Conservation (phyloP, 192 early-diverging fungal species). For the Gryganskiella cystojenkinii region DNA sequence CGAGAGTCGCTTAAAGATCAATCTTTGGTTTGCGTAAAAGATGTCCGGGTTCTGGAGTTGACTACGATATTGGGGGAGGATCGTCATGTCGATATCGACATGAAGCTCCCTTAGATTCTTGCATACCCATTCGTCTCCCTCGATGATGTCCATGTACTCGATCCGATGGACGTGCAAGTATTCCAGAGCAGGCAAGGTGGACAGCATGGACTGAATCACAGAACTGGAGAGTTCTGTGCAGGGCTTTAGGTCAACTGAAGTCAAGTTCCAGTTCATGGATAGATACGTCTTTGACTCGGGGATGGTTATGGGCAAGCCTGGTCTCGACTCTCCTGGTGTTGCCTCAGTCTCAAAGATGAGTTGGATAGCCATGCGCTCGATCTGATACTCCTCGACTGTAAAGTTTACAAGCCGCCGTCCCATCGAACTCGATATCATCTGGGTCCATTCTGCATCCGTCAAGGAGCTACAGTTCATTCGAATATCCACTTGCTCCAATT, state of each 20-base stretch:
- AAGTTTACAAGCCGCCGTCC: not conserved
- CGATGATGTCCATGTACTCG: conserved; percentile 6
- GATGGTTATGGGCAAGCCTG: too few species aligned
- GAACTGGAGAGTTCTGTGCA: not conserved
- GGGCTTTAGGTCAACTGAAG: not conserved
- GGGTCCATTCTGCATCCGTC: too few species aligned
- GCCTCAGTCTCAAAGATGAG: too few species aligned
- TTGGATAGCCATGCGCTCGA: too few species aligned
- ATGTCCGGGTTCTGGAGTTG: not conserved
- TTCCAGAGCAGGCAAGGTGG: conserved; percentile 1
- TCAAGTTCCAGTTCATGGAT: not conserved
- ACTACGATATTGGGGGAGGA: not conserved
- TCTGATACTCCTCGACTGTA: too few species aligned
- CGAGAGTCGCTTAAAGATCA: conserved; percentile 7
- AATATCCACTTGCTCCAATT: not conserved
- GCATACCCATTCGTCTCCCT: not conserved
- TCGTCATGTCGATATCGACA: conserved; percentile 6
- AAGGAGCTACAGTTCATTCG: too few species aligned
- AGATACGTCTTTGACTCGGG: not conserved
- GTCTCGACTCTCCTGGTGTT: too few species aligned
- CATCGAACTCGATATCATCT: not conserved
- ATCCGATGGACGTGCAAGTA: not conserved
- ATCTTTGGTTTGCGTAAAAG: conserved; percentile 6
- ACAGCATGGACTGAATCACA: conserved; percentile 5
- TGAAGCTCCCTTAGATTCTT: not conserved